Evolutionary conservation across 225 moss, liverwort and hornwort species (phyloP).

Genomic region (Sphagnum tenellum): DNA sequence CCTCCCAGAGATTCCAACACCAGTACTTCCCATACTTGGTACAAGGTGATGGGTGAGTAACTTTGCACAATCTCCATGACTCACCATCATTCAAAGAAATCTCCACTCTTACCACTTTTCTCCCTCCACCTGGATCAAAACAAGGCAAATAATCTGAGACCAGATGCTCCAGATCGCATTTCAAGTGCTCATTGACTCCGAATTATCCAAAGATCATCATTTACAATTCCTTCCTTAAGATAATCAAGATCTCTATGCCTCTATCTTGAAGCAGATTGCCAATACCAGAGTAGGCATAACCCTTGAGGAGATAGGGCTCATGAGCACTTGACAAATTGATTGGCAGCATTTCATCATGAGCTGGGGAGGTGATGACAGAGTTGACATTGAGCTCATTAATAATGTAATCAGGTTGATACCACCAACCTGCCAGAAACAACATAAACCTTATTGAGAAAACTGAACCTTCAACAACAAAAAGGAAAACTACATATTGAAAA

Average conservation of each 20-base stretch:
- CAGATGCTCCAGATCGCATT: no score
- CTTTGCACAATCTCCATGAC: conserved; percentile 56
- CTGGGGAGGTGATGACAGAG: conserved; percentile 72
- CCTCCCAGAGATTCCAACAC: conserved; percentile 94
- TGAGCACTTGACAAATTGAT: conserved; percentile 42
- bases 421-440: conserved; percentile 59
- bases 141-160: no score
- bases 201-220: no score
- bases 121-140: conserved; percentile 58
- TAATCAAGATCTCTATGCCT: no score
- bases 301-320: conserved; percentile 58
- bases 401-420: conserved; percentile 96
- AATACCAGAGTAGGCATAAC: conserved; percentile 89
- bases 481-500: no score
- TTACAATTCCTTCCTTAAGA: no score
- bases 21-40: conserved; percentile 75
- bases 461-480: no score
- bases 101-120: conserved; percentile 72
- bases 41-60: conserved; percentile 58
- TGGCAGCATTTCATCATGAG: conserved; percentile 51
- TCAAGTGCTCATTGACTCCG: no score
- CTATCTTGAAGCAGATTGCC: not conserved
- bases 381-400: conserved; percentile 97
- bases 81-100: conserved; percentile 62
- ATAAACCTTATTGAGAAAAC: no score